Evolutionary conservation across 2,329 filamentous ascomycete genomes (phyloP), one percentile per base, ranked within the genome.

Genomic region (Fusarium austroafricanum): DNA sequence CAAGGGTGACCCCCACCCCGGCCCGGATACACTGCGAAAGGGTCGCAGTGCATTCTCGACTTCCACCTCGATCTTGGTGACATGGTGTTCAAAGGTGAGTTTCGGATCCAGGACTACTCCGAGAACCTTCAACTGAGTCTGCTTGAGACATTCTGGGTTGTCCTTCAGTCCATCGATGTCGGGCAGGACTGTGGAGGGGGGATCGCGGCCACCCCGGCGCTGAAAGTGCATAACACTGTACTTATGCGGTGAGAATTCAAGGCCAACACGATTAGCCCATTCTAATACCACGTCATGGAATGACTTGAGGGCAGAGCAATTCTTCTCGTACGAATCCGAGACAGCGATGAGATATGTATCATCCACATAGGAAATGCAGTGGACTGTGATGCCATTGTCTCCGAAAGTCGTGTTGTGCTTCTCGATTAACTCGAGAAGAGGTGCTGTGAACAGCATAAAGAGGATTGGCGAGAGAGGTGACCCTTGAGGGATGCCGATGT

Each of bases 401-500:
- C 33, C 8, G n/a, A 44, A n/a, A 4, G n/a, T 44, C 5, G 26
- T 23, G 14, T 26, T 10, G 6, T 21, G 6, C 2, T 45, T 6
- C 38, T 9, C 12, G 18, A 40, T n/a, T 5, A 29, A 10, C 4
- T 42, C 39, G 6, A 61, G 45, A 2, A 61, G 28, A 2, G 55
- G 55, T 1, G 56, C 51, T 6, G 61, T 39, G 20, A 61, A 67
- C 35, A 67, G 40, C 2, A 61, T 38, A 44, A 65, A 67, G 5
- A 65, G 44, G 2, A 67, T 18, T 1, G 61, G 47, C 2, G 65
- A 65, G 1, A 58, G 21, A 3, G 40, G 56, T 2, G 42, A 50
- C 3, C 61, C 65, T 33, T 67, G 61, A 5, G 61, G 61, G 10
- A 67, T 52, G 10, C 65, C 61, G 11, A 50, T 56, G 43, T 65